Evolutionary conservation across 805 yeast genomes (phyloP).

Genomic region (Kluyveromyces lactis): DNA sequence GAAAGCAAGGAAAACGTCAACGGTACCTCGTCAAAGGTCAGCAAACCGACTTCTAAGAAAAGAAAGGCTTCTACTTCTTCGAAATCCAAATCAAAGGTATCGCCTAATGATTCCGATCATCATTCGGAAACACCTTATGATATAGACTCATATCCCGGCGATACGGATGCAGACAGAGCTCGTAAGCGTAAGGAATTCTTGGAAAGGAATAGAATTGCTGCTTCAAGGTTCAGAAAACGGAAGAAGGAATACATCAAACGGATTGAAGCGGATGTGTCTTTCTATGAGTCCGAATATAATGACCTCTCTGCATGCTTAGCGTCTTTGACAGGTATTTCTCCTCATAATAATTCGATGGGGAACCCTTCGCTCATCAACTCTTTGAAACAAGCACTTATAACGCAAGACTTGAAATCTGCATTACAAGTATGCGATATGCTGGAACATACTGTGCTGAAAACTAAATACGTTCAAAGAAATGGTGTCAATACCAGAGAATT

Average conservation of each 20-base stretch:
- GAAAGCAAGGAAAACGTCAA: not conserved
- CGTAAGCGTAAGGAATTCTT: constrained; percentile 55
- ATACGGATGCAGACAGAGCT: constrained; percentile 53
- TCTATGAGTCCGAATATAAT: constrained; percentile 62
- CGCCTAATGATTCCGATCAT: constrained; percentile 5
- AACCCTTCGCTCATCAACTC: constrained; percentile 12
- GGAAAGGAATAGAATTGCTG: constrained; percentile 92
- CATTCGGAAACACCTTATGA: constrained; percentile 1
- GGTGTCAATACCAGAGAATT: constrained; percentile 19
- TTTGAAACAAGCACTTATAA: constrained; percentile 18
- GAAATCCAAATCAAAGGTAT: constrained; percentile 7
- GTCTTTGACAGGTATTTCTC: constrained; percentile 15
- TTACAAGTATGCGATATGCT: constrained; percentile 16
- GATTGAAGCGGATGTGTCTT: constrained; percentile 71
- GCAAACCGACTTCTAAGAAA: constrained; percentile 6
- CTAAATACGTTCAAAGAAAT: constrained; percentile 19
- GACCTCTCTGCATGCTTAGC: constrained; percentile 36
- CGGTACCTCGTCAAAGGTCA: not conserved
- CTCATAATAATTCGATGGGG: constrained; percentile 5
- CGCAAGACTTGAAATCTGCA: constrained; percentile 16
- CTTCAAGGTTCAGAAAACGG: constrained; percentile 88
- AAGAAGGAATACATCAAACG: constrained; percentile 82
- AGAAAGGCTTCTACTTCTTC: constrained; percentile 8
- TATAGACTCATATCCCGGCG: constrained; percentile 1
- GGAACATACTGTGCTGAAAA: constrained; percentile 15